Evolutionary conservation across 352 stramenopile species (phyloP), one percentile per base, ranked within the genome.

Genomic region (Phytophthora sojae): DNA sequence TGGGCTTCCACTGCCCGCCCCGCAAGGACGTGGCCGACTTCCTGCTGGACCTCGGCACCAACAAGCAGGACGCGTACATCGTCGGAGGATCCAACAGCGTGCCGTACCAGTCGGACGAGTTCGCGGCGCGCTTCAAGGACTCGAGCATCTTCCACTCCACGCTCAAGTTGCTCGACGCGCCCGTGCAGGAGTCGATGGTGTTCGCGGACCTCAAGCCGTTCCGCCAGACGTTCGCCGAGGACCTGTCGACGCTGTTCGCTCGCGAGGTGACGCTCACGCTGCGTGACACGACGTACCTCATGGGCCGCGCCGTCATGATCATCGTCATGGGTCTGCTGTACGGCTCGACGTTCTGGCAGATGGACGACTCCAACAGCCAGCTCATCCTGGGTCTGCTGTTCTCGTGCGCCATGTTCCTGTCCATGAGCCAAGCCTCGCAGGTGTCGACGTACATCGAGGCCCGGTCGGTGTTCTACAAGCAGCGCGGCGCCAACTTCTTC

Each of bases 401-500:
- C 71, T 91, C 93, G 19, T 83, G 77, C 50, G 81, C 90, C 30
- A 93, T 98, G 71, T 98, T 96, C 67, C 73, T 96, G 5, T 90
- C 85, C 4, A 68, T 98, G 61, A 88, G 89, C 23, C 83, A 90
- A 30, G 91, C 94, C 25, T 75, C 90, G 0, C 85, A 95, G 61
- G 74, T 98, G 12, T 73, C 90, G 14, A 87, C 82, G 23, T 93
- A 95, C 59, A 92, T 97, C 62, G 79, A 88, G 14, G 80, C 78
- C 14, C 86, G 85, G 14, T 56, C 53, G 0, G 72, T 95, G 17
- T 98, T 96, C 75, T 97, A 97, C 83, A 97, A 97, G 68, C 93
- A 98, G 32, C 81, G 82, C 4, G 88, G 92, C 15, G 81, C 83
- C 8, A 97, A 97, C 70, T 97, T 97, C 61, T 97, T 93, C 67